A percentile compares a stretch with the other conserved stretches of the same genome.
phyloP scores from a whole-genome alignment of 78 protist species.

The Chrysochromulina tobinii region DNA sequence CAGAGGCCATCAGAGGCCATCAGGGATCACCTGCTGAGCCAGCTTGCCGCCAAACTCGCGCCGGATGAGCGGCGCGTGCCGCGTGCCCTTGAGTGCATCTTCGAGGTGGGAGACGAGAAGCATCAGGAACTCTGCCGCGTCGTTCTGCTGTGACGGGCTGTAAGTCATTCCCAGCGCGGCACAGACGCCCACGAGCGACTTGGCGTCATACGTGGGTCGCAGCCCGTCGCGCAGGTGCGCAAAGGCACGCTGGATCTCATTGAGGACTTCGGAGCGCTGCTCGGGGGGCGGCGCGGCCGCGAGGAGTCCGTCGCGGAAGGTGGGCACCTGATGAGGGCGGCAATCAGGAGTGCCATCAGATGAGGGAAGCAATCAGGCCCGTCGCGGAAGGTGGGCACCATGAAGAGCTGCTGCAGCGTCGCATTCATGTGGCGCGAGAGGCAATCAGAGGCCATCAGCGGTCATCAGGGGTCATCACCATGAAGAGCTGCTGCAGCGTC shows the following conservation, averaged over 20 bases:
- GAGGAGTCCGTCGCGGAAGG: conserved; percentile 12
- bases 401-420: conserved; percentile 75
- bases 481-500: not conserved
- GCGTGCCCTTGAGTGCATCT: conserved; percentile 20
- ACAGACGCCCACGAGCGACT: not conserved
- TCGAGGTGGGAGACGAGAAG: conserved; percentile 78
- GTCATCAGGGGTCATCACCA: too few relatives aligned
- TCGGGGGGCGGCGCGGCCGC: not conserved
- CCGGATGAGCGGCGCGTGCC: conserved; percentile 20
- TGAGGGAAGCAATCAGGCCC: too few relatives aligned
- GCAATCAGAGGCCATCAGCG: too few relatives aligned
- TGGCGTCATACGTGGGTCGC: conserved; percentile 49
- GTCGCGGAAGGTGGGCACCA: conserved; percentile 56
- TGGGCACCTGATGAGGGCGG: conserved; percentile 31
- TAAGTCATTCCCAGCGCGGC: conserved; percentile 37
- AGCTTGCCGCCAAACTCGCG: conserved; percentile 52
- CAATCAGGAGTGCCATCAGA: too few relatives aligned
- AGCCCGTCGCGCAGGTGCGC: conserved; percentile 61
- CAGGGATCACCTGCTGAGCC: conserved; percentile 33
- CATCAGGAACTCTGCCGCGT: conserved; percentile 82
- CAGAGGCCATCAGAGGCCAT: too few relatives aligned
- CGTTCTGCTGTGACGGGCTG: conserved; percentile 20
- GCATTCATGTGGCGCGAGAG: conserved; percentile 59
- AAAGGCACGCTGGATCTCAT: conserved; percentile 77
- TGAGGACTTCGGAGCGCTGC: conserved; percentile 36